These are phyloP conservation scores for Suillus occidentalis DNA, from an alignment of 768 basidiomycete species.

Conservation along the genomic window DNA sequence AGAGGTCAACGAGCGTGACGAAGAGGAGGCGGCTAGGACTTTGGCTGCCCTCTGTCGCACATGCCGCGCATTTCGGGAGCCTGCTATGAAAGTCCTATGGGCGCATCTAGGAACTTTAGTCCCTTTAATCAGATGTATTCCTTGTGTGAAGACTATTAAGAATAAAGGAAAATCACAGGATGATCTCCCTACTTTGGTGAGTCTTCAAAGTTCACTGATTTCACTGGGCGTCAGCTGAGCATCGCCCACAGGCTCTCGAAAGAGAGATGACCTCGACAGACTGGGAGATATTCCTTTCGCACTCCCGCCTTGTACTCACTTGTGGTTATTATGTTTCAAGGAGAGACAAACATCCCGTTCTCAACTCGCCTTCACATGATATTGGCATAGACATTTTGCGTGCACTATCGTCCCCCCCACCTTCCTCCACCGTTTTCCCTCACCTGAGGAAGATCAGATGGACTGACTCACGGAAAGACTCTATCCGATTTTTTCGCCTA, in stretches of 20 bases:
- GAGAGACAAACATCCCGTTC: constrained; percentile 7
- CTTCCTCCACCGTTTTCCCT: constrained; percentile 1
- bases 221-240: background rate
- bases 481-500: constrained; percentile 4
- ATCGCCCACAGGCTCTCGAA: background rate
- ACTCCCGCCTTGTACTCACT: background rate
- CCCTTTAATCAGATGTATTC: constrained; percentile 4
- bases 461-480: constrained; percentile 3
- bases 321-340: constrained; percentile 6
- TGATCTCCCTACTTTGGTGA: constrained; percentile 4
- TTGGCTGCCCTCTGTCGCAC: constrained; percentile 9
- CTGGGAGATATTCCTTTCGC: constrained; percentile 5
- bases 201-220: background rate
- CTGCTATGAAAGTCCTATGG: constrained; percentile 9
- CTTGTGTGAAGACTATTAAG: background rate
- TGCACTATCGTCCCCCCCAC: constrained; percentile 3
- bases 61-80: constrained; percentile 5
- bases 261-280: constrained; percentile 1
- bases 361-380: constrained; percentile 4
- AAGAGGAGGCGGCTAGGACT: constrained; percentile 2
- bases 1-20: constrained; percentile 5
- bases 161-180: background rate
- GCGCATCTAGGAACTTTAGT: constrained; percentile 4
- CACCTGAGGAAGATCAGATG: constrained; percentile 3
- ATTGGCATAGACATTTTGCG: background rate